These are phyloP conservation scores for Talaromyces adpressus DNA, from an alignment of 495 filamentous ascomycete genomes.

Conservation along the genomic window DNA sequence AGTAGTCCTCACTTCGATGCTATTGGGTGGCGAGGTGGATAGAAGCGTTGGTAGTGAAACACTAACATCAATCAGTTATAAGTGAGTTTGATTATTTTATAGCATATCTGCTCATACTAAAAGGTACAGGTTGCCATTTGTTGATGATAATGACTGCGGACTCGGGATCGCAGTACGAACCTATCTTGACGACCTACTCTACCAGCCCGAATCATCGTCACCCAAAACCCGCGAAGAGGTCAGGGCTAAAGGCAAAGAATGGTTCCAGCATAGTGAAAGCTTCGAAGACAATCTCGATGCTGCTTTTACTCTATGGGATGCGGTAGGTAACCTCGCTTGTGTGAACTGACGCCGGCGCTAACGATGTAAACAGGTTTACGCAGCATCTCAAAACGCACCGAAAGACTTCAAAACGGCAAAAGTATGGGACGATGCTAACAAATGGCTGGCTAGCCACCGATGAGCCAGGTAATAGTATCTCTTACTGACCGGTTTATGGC, in stretches of 20 bases:
- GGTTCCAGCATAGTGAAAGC: conserved; percentile 70
- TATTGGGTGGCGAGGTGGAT: conserved; percentile 69
- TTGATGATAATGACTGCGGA: conserved; percentile 72
- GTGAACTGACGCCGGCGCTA: background rate
- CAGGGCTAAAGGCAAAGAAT: conserved; percentile 56
- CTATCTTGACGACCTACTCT: conserved; percentile 78
- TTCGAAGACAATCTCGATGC: conserved; percentile 71
- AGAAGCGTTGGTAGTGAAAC: conserved; percentile 50
- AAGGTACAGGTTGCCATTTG: conserved; percentile 68
- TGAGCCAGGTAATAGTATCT: background rate
- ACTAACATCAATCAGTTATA: conserved; percentile 64
- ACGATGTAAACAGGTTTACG: conserved; percentile 41
- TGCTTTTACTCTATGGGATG: conserved; percentile 78
- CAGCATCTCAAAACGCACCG: conserved; percentile 58
- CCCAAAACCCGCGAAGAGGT: conserved; percentile 54
- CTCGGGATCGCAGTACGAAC: conserved; percentile 88
- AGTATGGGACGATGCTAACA: conserved; percentile 58
- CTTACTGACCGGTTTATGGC: background rate
- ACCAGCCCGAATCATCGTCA: conserved; percentile 46
- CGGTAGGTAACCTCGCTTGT: conserved; percentile 40
- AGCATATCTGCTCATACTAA: conserved; percentile 21
- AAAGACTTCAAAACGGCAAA: conserved; percentile 56
- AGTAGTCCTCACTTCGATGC: conserved; percentile 66
- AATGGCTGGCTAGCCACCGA: conserved; percentile 44
- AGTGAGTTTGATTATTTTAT: conserved; percentile 43